Percentiles rank a stretch among this genome's conserved stretches.
Evolutionary conservation across 306 rosid species (phyloP).

Genomic region (Corylus avellana): DNA sequence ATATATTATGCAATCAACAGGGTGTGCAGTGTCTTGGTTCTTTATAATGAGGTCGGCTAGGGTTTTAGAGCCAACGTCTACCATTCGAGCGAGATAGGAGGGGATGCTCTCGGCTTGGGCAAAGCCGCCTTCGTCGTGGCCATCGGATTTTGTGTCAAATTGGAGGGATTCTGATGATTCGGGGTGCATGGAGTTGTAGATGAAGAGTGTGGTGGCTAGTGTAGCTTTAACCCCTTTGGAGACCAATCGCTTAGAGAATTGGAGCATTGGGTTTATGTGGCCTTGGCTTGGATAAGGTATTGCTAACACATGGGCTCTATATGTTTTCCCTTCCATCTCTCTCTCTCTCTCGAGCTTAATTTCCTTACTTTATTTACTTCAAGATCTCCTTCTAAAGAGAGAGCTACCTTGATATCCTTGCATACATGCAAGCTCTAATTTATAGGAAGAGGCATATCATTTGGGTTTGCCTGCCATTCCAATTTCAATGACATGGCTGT

Average conservation of each 20-base stretch:
- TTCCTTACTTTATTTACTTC: too few species aligned
- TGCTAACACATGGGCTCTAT: constrained; percentile 33
- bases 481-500: too few species aligned
- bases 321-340: constrained; percentile 10
- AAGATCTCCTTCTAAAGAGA: too few species aligned
- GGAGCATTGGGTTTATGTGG: constrained; percentile 62
- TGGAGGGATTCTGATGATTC: constrained; percentile 28
- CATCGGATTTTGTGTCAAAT: constrained; percentile 65
- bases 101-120: constrained; percentile 27
- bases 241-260: constrained; percentile 43
- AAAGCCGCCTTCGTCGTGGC: constrained; percentile 64
- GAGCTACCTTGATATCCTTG: too few species aligned
- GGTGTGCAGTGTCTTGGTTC: constrained; percentile 27
- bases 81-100: constrained; percentile 40
- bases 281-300: constrained; percentile 68
- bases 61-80: constrained; percentile 40
- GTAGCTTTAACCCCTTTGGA: constrained; percentile 45
- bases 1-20: constrained; percentile 48
- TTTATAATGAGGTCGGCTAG: constrained; percentile 47
- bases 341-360: too few species aligned
- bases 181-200: constrained; percentile 45
- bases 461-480: too few species aligned
- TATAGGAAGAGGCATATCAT: too few species aligned
- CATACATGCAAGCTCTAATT: too few species aligned
- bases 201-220: constrained; percentile 51